Base-by-base conservation (phyloP, 768 basidiomycete species). In the Hirschioporus abietinus region DNA sequence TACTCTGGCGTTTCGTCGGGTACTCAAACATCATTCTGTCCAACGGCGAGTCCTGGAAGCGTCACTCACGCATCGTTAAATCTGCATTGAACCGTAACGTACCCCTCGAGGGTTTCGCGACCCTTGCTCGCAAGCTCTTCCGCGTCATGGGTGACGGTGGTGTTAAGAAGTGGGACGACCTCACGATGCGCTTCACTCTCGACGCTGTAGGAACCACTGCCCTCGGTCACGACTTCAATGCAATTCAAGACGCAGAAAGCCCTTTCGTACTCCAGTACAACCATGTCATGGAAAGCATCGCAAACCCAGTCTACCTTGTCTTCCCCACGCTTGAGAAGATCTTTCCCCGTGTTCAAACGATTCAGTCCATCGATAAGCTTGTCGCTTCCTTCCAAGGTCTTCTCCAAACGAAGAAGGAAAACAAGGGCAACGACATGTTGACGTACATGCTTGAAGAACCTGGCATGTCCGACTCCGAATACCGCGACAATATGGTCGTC, bases 251-350 rank as follows among this genome's bases (percentile, higher is more conserved):
- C n/a, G 42, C 42, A 15, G 71, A 79, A 35, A 70, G 71, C 65
- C 73, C 77, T 15, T 79, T 79, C 62, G 78, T 78, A 8, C 68
- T 72, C 34, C 74, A 78, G 25, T 79, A 77, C 68, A 78, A 79
- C 68, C 64, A 70, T 7, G 75, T 79, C 57, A 79, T 79, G 78
- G 69, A 71, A 17, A 67, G 71, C 24, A 79, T 79, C 58, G 76
- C 78, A 30, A 74, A 75, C 35, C 75, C 78, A 15, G 68, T 73
- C 17, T 76, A 76, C 42, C 67, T 79, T 26, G 72, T 78, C n/a
- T 73, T 74, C 35, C 77, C 78, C 12, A 63, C 70, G 71, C 66
- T 76, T 73, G 68, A 78, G 73, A 65, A 68, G 65, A 25, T 74
- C 68, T 69, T 77, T 57, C 78, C 63, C 35, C 73, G 78, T 27